Base-by-base conservation (phyloP, 768 basidiomycete genomes). In the Leccinum truebloodii region DNA sequence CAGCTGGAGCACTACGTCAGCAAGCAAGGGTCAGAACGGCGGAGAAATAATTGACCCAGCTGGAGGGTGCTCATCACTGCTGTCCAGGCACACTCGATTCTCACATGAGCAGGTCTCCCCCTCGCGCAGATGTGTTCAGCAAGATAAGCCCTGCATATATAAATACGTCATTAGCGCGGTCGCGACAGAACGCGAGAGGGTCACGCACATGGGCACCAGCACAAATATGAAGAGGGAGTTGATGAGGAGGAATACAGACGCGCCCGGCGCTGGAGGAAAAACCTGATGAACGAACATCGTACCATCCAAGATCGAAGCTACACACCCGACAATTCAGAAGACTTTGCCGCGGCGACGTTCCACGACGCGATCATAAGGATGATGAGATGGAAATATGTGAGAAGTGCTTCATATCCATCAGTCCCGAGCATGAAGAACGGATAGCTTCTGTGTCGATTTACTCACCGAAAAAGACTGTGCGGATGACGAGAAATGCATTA, bases 381-480 rank as follows among this genome's bases (percentile, higher is more conserved):
- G 52, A 89, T 76, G 50, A 84, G 60, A 64, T 80, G 84, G 48
- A 86, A 71, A 64, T 81, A 83, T 10, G 76, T 64, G 41, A 86
- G 75, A 49, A 86, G 76, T 59, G 67, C 73, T 74, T 59, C 3
- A 48, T 32, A 41, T 0, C 18, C 39, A 26, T 75, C 24, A 69
- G 37, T 16, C 22, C 8, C 10, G 10, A 30, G 32, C 18, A 46
- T 2, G 3, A 12, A 12, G n/a, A 20, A 46, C 6, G 35, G 14
- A 48, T 0, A 14, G 32, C 18, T 6, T 51, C 50, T n/a, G 26
- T 24, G 26, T 7, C 28, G 8, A 5, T 52, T 16, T 0, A 69
- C 84, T 69, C 61, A 87, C 88, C 80, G 63, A 88, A 82, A 58
- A 83, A 71, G 44, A 86, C 79, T 28, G 83, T 79, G 56, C 88